Base-by-base conservation (phyloP, 495 filamentous ascomycete genomes). In the Aspergillus panamensis region DNA sequence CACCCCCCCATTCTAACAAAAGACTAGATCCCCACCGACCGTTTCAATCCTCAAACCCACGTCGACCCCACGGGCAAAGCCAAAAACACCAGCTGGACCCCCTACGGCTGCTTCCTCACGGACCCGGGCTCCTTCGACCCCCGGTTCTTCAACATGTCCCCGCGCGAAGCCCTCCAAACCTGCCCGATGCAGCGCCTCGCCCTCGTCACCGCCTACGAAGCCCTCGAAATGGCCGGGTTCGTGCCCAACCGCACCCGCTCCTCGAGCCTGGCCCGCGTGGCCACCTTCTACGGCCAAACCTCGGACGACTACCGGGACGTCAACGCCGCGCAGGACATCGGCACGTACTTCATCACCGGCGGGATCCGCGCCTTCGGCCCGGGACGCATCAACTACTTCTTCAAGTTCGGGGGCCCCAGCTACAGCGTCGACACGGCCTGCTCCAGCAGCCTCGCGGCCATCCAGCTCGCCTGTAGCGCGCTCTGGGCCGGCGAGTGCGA, bases 301-400 rank as follows among this genome's bases (percentile, higher is more conserved):
- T 86, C 83, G 12, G 87, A 92, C 53, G 90, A 93, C 55, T 92
- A 84, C 79, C 82, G 83, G 59, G 88, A 91, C 62, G 82, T 89
- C 49, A 89, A 90, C 61, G 81, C 82, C 16, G 81, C 80, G 2
- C 80, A 91, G 59, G 83, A 90, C 49, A 81, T 92, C 32, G 87
- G 90, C 65, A 91, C 87, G 1, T 92, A 93, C 67, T 90, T 77
- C 73, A 88, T 91, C 62, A 85, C 89, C 0, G 89, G 89, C 39
- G 86, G 83, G 61, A 78, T 83, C 5, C 81, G 87, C 14, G 89
- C 87, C 3, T 92, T 92, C 55, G 81, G 81, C 0, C 83, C 84
- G 0, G 86, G 63, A 6, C 78, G 78, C 52, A 84, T 84, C 64
- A 77, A 76, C 55, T 58, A 58, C 39, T 58, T 58, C 64, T 87